A percentile compares a stretch with the other conserved stretches of the same genome.
phyloP scores from a whole-genome alignment of 2,329 filamentous ascomycete species.

The Aspergillus udagawae region DNA sequence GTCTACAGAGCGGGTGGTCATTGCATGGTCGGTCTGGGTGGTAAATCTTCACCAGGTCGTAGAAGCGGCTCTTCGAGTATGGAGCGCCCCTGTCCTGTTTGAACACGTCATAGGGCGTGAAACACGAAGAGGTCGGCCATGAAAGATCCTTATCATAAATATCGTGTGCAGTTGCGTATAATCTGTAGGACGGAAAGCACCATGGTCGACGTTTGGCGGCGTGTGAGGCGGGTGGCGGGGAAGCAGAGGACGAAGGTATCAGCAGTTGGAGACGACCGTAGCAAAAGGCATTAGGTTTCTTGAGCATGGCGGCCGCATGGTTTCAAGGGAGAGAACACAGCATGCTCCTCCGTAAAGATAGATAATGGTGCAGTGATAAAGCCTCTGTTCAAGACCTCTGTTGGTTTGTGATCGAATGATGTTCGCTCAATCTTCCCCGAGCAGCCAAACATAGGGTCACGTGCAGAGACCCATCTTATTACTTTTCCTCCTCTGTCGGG shows the following conservation, averaged over 20 bases:
- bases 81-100: slow-evolving; percentile 56
- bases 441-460: neutral
- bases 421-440: neutral
- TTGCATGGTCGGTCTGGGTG: slow-evolving; percentile 70
- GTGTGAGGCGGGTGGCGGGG: slow-evolving; percentile 24
- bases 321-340: slow-evolving; percentile 20
- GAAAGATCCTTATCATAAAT: slow-evolving; percentile 27
- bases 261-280: slow-evolving; percentile 36
- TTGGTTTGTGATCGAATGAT: neutral
- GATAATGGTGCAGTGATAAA: neutral
- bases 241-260: slow-evolving; percentile 17
- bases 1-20: slow-evolving; percentile 39
- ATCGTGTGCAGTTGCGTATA: slow-evolving; percentile 33
- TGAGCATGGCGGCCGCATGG: slow-evolving; percentile 45
- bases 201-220: slow-evolving; percentile 8
- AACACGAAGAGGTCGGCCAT: slow-evolving; percentile 42
- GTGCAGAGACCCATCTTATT: neutral
- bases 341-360: slow-evolving; percentile 9
- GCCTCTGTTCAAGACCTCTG: neutral
- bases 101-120: slow-evolving; percentile 88
- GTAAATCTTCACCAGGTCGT: slow-evolving; percentile 90
- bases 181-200: slow-evolving; percentile 19
- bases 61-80: slow-evolving; percentile 82
- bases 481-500: neutral
- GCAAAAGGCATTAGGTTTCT: slow-evolving; percentile 40